phyloP scores from a whole-genome alignment of 2,329 filamentous ascomycete species.

The Colletotrichum lupini region DNA sequence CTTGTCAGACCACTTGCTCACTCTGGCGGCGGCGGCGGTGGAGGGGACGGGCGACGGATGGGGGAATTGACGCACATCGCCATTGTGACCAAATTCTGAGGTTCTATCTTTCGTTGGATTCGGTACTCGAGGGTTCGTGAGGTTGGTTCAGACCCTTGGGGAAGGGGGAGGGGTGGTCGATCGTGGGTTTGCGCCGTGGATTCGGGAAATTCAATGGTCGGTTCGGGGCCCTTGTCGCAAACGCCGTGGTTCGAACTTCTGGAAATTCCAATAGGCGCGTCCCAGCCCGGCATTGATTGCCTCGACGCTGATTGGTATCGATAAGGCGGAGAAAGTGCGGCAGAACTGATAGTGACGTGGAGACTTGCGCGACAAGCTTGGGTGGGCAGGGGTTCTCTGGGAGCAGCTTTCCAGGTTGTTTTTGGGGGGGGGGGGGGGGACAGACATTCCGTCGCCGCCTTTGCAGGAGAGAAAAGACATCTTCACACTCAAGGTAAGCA shows the following conservation, averaged over 20 bases:
- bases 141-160: background rate
- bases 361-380: slow-evolving; percentile 6
- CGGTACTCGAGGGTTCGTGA: background rate
- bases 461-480: background rate
- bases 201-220: slow-evolving; percentile 23
- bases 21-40: background rate
- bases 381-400: background rate
- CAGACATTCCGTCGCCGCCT: slow-evolving; percentile 2
- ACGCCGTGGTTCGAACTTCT: background rate
- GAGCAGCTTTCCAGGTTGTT: background rate
- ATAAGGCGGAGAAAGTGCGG: slow-evolving; percentile 28
- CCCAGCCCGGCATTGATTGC: slow-evolving; percentile 3
- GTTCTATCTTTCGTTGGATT: background rate
- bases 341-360: slow-evolving; percentile 32
- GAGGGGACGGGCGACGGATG: background rate
- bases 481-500: background rate
- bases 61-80: slow-evolving; percentile 13
- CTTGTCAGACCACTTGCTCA: slow-evolving; percentile 32
- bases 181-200: slow-evolving; percentile 17
- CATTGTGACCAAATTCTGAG: slow-evolving; percentile 3
- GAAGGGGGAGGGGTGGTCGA: background rate
- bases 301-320: slow-evolving; percentile 23
- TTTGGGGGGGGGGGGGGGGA: background rate
- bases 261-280: slow-evolving; percentile 18
- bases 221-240: slow-evolving; percentile 20